These are phyloP conservation scores for Boletus pseudopeckii DNA, from an alignment of 768 basidiomycete genomes.

Conservation along the genomic window DNA sequence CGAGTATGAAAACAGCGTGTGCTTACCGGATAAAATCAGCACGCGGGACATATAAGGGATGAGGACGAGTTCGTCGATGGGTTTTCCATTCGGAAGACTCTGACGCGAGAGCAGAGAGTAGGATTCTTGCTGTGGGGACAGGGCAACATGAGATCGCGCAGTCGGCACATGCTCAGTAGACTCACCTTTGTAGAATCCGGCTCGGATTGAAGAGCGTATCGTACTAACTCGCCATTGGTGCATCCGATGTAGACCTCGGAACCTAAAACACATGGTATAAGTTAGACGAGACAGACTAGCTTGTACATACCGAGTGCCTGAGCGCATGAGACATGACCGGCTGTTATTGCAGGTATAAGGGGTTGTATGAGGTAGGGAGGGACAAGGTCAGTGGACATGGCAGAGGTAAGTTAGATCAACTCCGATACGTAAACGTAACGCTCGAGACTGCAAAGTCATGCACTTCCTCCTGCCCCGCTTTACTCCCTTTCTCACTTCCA, in stretches of 20 bases:
- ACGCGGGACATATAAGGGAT: constrained; percentile 72
- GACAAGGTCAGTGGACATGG: constrained; percentile 36
- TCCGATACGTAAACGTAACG: constrained; percentile 19
- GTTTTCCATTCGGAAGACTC: constrained; percentile 60
- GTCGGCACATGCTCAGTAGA: neutral
- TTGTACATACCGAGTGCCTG: constrained; percentile 52
- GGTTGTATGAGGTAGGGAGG: constrained; percentile 60
- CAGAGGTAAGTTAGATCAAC: neutral
- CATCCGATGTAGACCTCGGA: constrained; percentile 87
- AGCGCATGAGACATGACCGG: constrained; percentile 36
- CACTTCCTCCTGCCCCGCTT: constrained; percentile 4
- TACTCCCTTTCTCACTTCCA: neutral
- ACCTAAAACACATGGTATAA: constrained; percentile 39
- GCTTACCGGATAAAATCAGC: constrained; percentile 70
- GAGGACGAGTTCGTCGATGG: constrained; percentile 78
- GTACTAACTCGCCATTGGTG: constrained; percentile 78
- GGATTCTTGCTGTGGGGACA: constrained; percentile 45
- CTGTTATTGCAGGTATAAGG: constrained; percentile 39
- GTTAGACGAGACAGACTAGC: neutral
- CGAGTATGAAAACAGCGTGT: constrained; percentile 12
- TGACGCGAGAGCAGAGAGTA: constrained; percentile 70
- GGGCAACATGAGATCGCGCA: neutral
- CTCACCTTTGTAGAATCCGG: constrained; percentile 44
- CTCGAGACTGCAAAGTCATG: constrained; percentile 15
- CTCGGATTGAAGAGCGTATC: constrained; percentile 69